Evolutionary conservation across 2,329 filamentous ascomycete species (phyloP).

Genomic region (Exserohilum rostratum): DNA sequence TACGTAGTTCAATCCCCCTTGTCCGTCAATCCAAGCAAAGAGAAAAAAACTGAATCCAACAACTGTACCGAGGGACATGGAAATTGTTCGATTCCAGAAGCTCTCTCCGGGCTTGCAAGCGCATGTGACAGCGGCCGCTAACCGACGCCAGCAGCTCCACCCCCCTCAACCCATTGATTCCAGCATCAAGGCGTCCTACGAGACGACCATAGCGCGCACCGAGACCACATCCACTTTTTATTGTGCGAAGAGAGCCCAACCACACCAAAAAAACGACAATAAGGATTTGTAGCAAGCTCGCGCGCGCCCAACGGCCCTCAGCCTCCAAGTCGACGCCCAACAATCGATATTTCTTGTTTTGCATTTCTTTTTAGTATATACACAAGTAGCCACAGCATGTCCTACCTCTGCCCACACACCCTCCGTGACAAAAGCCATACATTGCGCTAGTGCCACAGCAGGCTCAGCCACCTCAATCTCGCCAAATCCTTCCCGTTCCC

Average conservation of each 20-base stretch:
- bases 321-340: too few relatives aligned
- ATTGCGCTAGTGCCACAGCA: not conserved
- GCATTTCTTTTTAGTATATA: too few relatives aligned
- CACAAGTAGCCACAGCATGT: too few relatives aligned
- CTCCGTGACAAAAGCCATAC: not conserved
- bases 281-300: too few relatives aligned
- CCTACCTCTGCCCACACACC: not conserved
- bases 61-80: too few relatives aligned
- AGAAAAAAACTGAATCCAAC: too few relatives aligned
- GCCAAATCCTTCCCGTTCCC: conserved; percentile 2
- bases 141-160: not conserved
- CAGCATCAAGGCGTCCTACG: not conserved
- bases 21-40: too few relatives aligned
- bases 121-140: not conserved
- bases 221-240: not conserved
- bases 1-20: too few relatives aligned
- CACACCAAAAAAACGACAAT: too few relatives aligned
- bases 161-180: not conserved
- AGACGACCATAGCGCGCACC: not conserved
- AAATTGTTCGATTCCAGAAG: not conserved
- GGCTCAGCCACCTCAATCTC: not conserved
- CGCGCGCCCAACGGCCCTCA: too few relatives aligned
- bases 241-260: not conserved
- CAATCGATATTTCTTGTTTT: too few relatives aligned
- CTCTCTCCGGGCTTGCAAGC: not conserved